phyloP scores from a whole-genome alignment of 192 early-diverging fungal species.

The Coemansia sp. region DNA sequence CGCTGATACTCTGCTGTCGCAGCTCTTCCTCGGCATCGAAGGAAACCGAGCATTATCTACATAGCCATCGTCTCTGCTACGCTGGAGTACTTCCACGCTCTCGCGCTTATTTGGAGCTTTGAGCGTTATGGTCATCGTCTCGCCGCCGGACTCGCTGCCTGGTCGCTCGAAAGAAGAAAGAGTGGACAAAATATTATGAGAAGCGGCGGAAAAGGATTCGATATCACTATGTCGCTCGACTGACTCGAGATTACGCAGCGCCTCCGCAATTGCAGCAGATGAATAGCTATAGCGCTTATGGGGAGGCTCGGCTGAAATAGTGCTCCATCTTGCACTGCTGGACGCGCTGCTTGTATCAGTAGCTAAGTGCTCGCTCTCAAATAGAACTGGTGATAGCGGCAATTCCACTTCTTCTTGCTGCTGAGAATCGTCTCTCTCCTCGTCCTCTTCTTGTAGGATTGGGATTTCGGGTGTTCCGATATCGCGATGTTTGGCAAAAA shows the following conservation, averaged over 20 bases:
- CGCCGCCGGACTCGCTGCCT: slow-evolving; percentile 20
- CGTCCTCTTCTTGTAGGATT: slow-evolving; percentile 10
- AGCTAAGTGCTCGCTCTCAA: neutral
- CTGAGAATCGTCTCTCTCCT: slow-evolving; percentile 1
- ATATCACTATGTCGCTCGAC: slow-evolving; percentile 7
- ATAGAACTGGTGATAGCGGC: slow-evolving; percentile 18
- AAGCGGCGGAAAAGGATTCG: slow-evolving; percentile 12
- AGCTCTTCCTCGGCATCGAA: slow-evolving; percentile 1
- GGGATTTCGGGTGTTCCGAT: slow-evolving; percentile 32
- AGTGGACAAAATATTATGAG: neutral
- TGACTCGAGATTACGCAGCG: slow-evolving; percentile 33
- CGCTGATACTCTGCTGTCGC: slow-evolving; percentile 2
- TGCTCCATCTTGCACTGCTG: slow-evolving; percentile 41
- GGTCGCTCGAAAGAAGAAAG: neutral
- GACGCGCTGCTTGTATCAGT: slow-evolving; percentile 13
- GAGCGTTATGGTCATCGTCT: slow-evolving; percentile 52
- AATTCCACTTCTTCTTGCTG: slow-evolving; percentile 1
- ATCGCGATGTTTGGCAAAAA: slow-evolving; percentile 28
- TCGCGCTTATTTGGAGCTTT: slow-evolving; percentile 37
- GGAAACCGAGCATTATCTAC: neutral
- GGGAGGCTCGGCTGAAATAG: slow-evolving; percentile 33
- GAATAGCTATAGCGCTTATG: slow-evolving; percentile 49
- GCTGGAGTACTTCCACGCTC: neutral
- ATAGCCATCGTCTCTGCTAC: slow-evolving; percentile 6
- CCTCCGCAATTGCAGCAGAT: slow-evolving; percentile 42